Evolutionary conservation across 2,329 filamentous ascomycete genomes (phyloP).

Genomic region (Claviceps sp.): DNA sequence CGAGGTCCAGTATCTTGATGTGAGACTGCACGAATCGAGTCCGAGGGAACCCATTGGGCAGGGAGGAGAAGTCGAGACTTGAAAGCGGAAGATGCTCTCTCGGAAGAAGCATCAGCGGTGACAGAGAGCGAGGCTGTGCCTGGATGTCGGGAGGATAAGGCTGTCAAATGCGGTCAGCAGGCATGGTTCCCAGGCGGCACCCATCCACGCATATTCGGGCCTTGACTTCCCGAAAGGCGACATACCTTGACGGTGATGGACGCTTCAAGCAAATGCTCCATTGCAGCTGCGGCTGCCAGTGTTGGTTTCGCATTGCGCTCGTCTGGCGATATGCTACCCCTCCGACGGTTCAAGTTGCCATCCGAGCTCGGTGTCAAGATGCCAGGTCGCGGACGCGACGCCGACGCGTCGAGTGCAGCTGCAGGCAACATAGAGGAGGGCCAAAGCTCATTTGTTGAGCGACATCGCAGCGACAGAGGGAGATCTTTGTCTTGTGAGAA

Average conservation of each 20-base stretch:
- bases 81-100: constrained; percentile 48
- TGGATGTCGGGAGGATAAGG: constrained; percentile 41
- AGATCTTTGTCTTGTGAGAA: neutral
- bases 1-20: constrained; percentile 50
- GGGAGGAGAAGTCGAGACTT: constrained; percentile 42
- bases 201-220: no score
- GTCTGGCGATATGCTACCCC: constrained; percentile 17
- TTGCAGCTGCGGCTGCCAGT: constrained; percentile 21
- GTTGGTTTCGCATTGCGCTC: constrained; percentile 22
- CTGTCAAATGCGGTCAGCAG: constrained; percentile 22
- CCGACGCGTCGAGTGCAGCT: constrained; percentile 25
- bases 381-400: constrained; percentile 34
- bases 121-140: constrained; percentile 39
- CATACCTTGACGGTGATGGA: constrained; percentile 39
- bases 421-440: constrained; percentile 20
- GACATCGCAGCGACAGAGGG: constrained; percentile 1
- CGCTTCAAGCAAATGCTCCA: constrained; percentile 38
- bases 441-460: constrained; percentile 4
- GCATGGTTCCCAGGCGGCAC: neutral
- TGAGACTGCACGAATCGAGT: constrained; percentile 47
- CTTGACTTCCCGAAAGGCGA: no score
- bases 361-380: constrained; percentile 28
- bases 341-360: constrained; percentile 22
- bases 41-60: constrained; percentile 35
- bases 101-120: constrained; percentile 48